phyloP scores from a whole-genome alignment of 2,329 filamentous ascomycete genomes.

The Blumeriella jaapii region DNA sequence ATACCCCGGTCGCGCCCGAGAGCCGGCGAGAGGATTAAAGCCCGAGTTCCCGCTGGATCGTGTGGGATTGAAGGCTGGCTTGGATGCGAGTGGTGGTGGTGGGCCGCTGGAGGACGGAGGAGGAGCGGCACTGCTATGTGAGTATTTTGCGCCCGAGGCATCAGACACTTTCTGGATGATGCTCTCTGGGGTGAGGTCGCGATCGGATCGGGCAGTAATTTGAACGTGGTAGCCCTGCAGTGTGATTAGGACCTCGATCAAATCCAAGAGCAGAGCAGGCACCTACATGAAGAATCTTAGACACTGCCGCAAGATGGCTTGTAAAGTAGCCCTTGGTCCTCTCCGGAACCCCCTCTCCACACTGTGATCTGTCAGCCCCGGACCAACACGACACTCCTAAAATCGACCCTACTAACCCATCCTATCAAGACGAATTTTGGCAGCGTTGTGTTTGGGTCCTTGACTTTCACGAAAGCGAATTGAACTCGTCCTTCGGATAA shows the following conservation, averaged over 20 bases:
- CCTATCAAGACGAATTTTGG: slow-evolving; percentile 90
- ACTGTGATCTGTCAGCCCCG: slow-evolving; percentile 38
- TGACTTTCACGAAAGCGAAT: slow-evolving; percentile 94
- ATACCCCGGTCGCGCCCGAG: slow-evolving; percentile 45
- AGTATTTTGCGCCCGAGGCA: slow-evolving; percentile 91
- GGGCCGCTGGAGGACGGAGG: slow-evolving; percentile 31
- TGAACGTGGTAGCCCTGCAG: slow-evolving; percentile 83
- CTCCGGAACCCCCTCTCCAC: slow-evolving; percentile 95
- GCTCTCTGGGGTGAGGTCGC: slow-evolving; percentile 73
- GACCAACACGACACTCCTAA: background rate
- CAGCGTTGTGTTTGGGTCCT: slow-evolving; percentile 79
- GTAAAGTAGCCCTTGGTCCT: slow-evolving; percentile 97
- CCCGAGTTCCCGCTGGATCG: slow-evolving; percentile 30
- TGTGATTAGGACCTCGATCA: slow-evolving; percentile 3
- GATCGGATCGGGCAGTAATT: slow-evolving; percentile 85
- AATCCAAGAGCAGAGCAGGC: background rate
- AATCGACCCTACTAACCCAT: slow-evolving; percentile 44
- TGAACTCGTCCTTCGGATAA: slow-evolving; percentile 95
- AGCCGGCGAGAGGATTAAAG: slow-evolving; percentile 59
- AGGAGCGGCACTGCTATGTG: slow-evolving; percentile 51
- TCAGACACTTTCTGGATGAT: slow-evolving; percentile 92
- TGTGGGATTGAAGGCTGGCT: slow-evolving; percentile 85
- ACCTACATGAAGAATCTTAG: slow-evolving; percentile 74
- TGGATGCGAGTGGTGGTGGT: slow-evolving; percentile 68
- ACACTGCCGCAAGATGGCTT: slow-evolving; percentile 79